Evolutionary conservation across 2,329 filamentous ascomycete genomes (phyloP), one percentile per base, ranked within the genome.

Genomic region (Neurospora crassa): DNA sequence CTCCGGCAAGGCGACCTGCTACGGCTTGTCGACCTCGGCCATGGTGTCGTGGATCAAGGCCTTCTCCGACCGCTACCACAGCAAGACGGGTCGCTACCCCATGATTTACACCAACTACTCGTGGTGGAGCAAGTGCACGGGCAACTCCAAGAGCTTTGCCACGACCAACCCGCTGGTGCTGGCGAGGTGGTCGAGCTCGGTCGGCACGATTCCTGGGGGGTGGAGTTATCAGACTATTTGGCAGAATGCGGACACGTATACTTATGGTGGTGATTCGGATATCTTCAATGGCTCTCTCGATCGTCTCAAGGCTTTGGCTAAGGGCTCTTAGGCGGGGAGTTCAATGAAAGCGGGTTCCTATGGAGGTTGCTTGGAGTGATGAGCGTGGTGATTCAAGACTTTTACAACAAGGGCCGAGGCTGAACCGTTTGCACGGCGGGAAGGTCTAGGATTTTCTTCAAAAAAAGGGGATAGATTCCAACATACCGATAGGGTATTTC

Each of bases 121-220:
- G 72, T 88, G 86, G 86, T 88, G 86, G 86, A 79, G 76, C 12
- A 77, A 78, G 40, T 88, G 86, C 78, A 87, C 86, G 0, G 85
- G 85, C 11, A 83, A 84, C 76, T 84, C 80, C 41, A 78, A 77
- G 18, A 81, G 79, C 3, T 88, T 88, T 73, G 77, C 77, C 43
- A 73, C 77, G 24, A 84, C 80, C 20, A 84, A 82, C 72, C 84
- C 85, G 8, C 79, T 87, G 11, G 82, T 85, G 10, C 75, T 88
- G 69, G 85, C 85, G 5, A 77, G 81, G 3, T 87, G 84, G 72
- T 76, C 75, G 59, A 81, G 77, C 73, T 78, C 78, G 0, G 76
- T 81, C 1, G 84, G 85, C 1, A 81, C 81, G 1, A 78, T 85
- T 11, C 85, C 85, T 0, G 84, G 83, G 16, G 83, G 85, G 20